Evolutionary conservation across 2,329 filamentous ascomycete genomes (phyloP), one percentile per base, ranked within the genome.

Genomic region (Talaromyces sp.): DNA sequence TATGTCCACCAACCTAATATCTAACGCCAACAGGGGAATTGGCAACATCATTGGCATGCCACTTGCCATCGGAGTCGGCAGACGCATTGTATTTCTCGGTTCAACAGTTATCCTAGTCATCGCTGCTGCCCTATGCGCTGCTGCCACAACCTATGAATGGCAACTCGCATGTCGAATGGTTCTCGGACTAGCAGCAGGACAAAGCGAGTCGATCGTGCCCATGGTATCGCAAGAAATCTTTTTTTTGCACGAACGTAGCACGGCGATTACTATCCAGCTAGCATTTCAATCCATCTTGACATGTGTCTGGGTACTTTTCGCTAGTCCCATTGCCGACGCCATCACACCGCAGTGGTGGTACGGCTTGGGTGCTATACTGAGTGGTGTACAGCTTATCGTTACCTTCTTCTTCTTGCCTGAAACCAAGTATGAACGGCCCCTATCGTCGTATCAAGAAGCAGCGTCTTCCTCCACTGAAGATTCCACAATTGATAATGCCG

Each of bases 261-360:
- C 62, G 25, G 62, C 59, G 1, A 63, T 69, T 15, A 78, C 77
- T 73, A 70, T 73, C 57, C 75, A 78, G 54, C 70, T 71, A 25
- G 71, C 75, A 0, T 71, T 73, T 9, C 75, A 78, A 46, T 72
- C 73, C 2, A 69, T 73, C 15, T 60, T 75, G 4, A 72, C 70
- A 1, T 70, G 75, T 0, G 63, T 76, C 2, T 74, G 67, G 58
- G 66, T 70, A 0, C 66, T 79, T 0, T 74, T 75, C 41, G 75
- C 77, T 1, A 73, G 73, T 5, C 74, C 74, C 1, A 77, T 79
- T 39, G 75, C 75, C 2, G 71, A 64, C 0, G 72, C 69, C 0
- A 75, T 78, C 6, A 75, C 74, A 0, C 70, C 75, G 0, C 60
- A 67, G 2, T 73, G 75, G 45, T 79, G 77, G 77, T 79, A 79